Conservation (phyloP, 106 monocot genomes). For the Allium fistulosum region DNA sequence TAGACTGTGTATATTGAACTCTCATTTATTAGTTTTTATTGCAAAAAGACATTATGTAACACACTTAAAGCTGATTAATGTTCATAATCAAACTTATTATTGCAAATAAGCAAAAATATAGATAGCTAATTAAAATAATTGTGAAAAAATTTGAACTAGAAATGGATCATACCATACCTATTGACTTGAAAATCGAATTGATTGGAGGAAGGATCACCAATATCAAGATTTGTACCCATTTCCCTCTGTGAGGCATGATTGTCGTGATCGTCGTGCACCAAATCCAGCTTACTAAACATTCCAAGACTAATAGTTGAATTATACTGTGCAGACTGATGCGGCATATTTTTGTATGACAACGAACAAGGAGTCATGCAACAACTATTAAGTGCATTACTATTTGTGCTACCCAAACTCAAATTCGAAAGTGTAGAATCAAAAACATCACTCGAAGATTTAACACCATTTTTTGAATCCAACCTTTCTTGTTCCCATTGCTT, state of each 20-base stretch:
- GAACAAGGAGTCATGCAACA: constrained; percentile 22
- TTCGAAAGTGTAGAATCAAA: constrained; percentile 42
- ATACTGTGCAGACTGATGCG: constrained; percentile 20
- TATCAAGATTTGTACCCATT: constrained; percentile 18
- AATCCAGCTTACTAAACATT: constrained; percentile 18
- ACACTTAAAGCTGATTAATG: no score
- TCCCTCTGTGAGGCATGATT: constrained; percentile 15
- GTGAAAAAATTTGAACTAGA: no score
- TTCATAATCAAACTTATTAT: no score
- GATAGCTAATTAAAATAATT: no score
- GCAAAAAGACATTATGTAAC: no score
- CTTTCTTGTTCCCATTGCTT: constrained; percentile 47
- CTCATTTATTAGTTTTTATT: no score
- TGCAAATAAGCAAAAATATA: no score
- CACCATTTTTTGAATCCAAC: constrained; percentile 11
- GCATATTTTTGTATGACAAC: constrained; percentile 16
- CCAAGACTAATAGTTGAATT: constrained; percentile 16
- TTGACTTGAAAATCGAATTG: constrained; percentile 38
- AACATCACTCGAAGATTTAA: constrained; percentile 7
- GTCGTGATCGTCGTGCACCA: constrained; percentile 27
- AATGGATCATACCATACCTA: constrained; percentile 28
- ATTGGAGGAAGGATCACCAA: constrained; percentile 24
- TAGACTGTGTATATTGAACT: no score
- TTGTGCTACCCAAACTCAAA: constrained; percentile 42
- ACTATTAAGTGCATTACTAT: constrained; percentile 39